These are phyloP conservation scores for Lipomyces yamadae DNA, from an alignment of 805 yeast species.

Conservation along the genomic window DNA sequence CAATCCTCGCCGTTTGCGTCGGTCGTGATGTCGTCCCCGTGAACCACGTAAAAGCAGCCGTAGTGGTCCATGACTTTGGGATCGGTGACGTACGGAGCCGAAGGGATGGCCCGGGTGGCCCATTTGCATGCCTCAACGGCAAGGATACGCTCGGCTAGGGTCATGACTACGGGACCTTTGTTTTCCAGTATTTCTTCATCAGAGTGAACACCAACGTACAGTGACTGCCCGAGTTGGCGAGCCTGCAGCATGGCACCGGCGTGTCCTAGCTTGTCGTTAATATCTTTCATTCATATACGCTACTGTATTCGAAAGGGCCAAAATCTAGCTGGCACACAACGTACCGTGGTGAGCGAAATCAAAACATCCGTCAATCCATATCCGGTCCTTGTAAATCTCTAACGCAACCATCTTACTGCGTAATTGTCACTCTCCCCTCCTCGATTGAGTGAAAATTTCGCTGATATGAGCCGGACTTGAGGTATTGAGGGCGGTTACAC, in stretches of 20 bases:
- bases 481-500: neutral
- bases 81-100: conserved; percentile 93
- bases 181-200: conserved; percentile 82
- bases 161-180: conserved; percentile 96
- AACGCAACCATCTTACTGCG: conserved; percentile 20
- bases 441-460: neutral
- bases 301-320: neutral
- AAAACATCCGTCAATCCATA: conserved; percentile 98
- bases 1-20: conserved; percentile 96
- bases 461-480: neutral
- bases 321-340: conserved; percentile 37
- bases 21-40: conserved; percentile 97
- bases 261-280: conserved; percentile 54
- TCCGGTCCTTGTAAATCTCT: conserved; percentile 47
- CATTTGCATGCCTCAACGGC: conserved; percentile 92
- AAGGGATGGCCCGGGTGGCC: conserved; percentile 70
- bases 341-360: conserved; percentile 95
- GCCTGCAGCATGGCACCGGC: conserved; percentile 98
- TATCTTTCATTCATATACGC: neutral
- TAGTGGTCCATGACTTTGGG: conserved; percentile 75
- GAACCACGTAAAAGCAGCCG: conserved; percentile 89
- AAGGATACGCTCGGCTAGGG: conserved; percentile 69
- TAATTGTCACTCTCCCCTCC: neutral
- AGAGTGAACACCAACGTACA: conserved; percentile 87
- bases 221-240: conserved; percentile 73